Evolutionary conservation across 2,329 filamentous ascomycete genomes (phyloP), one percentile per base, ranked within the genome.

Genomic region (Aspergillus sergii): DNA sequence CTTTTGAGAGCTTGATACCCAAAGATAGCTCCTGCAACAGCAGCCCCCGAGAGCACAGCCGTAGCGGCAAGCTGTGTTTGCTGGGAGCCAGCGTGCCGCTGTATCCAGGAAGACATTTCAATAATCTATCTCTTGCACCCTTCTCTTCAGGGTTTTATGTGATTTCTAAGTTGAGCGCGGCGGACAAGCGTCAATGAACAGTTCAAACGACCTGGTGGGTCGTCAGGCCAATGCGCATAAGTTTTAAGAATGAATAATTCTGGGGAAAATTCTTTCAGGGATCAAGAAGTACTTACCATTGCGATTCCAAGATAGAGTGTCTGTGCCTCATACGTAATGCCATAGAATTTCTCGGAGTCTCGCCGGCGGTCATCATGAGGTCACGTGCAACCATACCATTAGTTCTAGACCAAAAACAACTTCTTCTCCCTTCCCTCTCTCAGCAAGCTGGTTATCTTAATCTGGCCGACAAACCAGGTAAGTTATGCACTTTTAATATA

Each of bases 1-100:
- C 85, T 80, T 66, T 80, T 82, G 41, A 85, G 80, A 59, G 85
- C 81, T 71, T 89, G 86, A 59, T 85, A 82, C 3, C 85, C 84
- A 54, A 88, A 77, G 54, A 89, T 86, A 1, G 84, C 81, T 67
- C 81, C 80, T 26, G 79, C 79, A 48, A 80, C 79, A 61, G 79
- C 78, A 55, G 76, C 78, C 45, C 78, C 79, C 9, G 79, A 81
- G 26, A 81, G 64, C n/a, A 80, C 75, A 30, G 79, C 79, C 4
- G 78, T 78, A 34, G 78, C 76, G 51, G 75, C 76, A 64, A 82
- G 75, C 71, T 82, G 80, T 21, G 75, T 71, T 59, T 77, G 72
- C 56, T 80, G 78, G n/a, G 78, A 77, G 59, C 74, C 73, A 60
- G 73, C 71, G 58, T 81, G 78, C 21, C 78, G 74, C 62, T 81